Conservation (phyloP, 208 protist genomes). For the Trypanosoma conorhini region DNA sequence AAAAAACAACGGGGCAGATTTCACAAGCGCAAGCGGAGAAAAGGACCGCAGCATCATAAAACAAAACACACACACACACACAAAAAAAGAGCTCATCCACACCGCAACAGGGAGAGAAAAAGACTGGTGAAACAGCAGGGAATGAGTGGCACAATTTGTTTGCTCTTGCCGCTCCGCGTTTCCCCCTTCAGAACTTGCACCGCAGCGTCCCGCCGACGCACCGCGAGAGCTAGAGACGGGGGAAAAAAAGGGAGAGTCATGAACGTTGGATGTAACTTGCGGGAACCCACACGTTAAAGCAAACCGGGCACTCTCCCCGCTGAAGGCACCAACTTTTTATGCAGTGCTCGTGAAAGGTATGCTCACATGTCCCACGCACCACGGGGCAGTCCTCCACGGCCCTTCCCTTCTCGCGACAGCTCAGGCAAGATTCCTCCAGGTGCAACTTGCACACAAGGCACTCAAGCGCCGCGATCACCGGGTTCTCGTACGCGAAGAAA, state of each 20-base stretch:
- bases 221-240: too few species aligned
- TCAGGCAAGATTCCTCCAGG: slow-evolving; percentile 19
- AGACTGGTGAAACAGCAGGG: too few species aligned
- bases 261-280: slow-evolving; percentile 7
- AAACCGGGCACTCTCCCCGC: slow-evolving; percentile 59
- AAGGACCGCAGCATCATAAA: too few species aligned
- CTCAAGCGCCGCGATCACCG: slow-evolving; percentile 11
- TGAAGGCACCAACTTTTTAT: slow-evolving; percentile 54
- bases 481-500: slow-evolving; percentile 23
- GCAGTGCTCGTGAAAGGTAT: slow-evolving; percentile 80
- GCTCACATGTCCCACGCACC: slow-evolving; percentile 48
- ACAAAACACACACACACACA: too few species aligned
- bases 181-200: too few species aligned
- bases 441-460: slow-evolving; percentile 31
- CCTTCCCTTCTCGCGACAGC: slow-evolving; percentile 2
- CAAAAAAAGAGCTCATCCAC: too few species aligned
- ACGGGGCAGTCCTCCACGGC: slow-evolving; percentile 26
- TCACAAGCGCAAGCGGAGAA: too few species aligned
- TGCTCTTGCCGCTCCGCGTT: too few species aligned
- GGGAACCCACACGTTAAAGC: slow-evolving; percentile 51
- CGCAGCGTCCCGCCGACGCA: too few species aligned
- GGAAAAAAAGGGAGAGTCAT: slow-evolving; percentile 20
- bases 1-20: too few species aligned
- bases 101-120: too few species aligned
- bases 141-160: too few species aligned